Conservation (phyloP, 768 basidiomycete species). For the Hirschioporus abietinus region DNA sequence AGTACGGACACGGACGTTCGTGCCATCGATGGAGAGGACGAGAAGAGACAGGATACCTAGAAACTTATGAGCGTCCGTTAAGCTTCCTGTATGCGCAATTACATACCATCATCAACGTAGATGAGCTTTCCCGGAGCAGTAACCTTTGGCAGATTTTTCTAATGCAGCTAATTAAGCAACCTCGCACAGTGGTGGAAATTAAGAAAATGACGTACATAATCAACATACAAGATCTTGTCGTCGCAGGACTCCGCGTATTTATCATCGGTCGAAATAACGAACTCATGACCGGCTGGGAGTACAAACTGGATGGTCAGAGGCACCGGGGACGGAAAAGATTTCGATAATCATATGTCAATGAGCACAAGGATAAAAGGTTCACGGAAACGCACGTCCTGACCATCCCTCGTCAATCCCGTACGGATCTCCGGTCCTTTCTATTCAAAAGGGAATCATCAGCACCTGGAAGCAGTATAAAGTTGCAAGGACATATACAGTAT, state of each 20-base stretch:
- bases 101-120: slow-evolving; percentile 90
- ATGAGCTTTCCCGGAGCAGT: slow-evolving; percentile 96
- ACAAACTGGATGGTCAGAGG: slow-evolving; percentile 46
- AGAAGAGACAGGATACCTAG: slow-evolving; percentile 86
- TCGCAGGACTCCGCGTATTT: slow-evolving; percentile 76
- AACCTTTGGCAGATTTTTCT: slow-evolving; percentile 92
- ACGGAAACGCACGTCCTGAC: slow-evolving; percentile 65
- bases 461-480: background rate
- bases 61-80: slow-evolving; percentile 2
- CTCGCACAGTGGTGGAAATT: slow-evolving; percentile 1
- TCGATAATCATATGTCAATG: slow-evolving; percentile 14
- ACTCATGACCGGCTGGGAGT: slow-evolving; percentile 89
- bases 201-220: slow-evolving; percentile 65
- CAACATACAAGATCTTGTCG: slow-evolving; percentile 83
- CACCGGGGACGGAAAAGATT: background rate
- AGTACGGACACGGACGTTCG: slow-evolving; percentile 76
- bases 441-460: slow-evolving; percentile 8
- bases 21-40: slow-evolving; percentile 82
- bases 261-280: slow-evolving; percentile 80
- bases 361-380: slow-evolving; percentile 1
- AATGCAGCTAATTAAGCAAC: slow-evolving; percentile 11
- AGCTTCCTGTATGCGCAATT: slow-evolving; percentile 2
- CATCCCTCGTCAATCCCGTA: slow-evolving; percentile 86
- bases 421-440: slow-evolving; percentile 99
- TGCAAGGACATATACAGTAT: slow-evolving; percentile 62